Conservation (phyloP, 2,329 filamentous ascomycete species). For the Arthrobotrys conoides region DNA sequence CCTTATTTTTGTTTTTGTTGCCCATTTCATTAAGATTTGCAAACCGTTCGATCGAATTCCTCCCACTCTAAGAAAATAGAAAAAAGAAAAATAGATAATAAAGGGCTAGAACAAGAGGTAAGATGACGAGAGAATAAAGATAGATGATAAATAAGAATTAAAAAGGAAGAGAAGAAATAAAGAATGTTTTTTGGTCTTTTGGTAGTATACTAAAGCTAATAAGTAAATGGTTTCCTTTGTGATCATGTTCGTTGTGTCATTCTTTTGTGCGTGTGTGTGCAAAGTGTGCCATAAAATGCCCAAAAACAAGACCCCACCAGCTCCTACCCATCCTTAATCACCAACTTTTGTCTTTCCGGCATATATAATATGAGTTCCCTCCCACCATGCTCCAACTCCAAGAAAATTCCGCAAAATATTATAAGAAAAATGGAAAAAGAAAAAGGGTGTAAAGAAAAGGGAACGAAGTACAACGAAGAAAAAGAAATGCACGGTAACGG, state of each 20-base stretch:
- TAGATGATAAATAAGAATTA: slow-evolving; percentile 3
- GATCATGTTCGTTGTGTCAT: slow-evolving; percentile 27
- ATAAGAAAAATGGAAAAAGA: slow-evolving; percentile 19
- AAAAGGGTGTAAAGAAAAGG: not conserved
- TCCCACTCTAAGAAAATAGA: slow-evolving; percentile 9
- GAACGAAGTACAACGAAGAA: slow-evolving; percentile 33
- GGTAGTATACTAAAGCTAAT: slow-evolving; percentile 15
- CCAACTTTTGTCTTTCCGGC: slow-evolving; percentile 61
- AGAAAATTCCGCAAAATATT: slow-evolving; percentile 39
- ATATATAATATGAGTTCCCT: slow-evolving; percentile 60
- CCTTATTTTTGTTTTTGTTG: not conserved
- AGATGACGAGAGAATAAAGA: not conserved
- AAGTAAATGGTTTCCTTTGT: slow-evolving; percentile 24
- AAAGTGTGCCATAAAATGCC: slow-evolving; percentile 25
- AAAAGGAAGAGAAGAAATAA: slow-evolving; percentile 5
- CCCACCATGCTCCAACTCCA: slow-evolving; percentile 61
- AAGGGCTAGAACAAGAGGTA: not conserved
- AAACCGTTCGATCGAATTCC: slow-evolving; percentile 9
- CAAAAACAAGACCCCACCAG: slow-evolving; percentile 49
- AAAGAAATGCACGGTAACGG: slow-evolving; percentile 4
- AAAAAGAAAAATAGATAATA: not conserved
- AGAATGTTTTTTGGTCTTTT: slow-evolving; percentile 30
- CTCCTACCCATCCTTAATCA: slow-evolving; percentile 51
- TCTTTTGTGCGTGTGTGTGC: slow-evolving; percentile 30
- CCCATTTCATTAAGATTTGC: not conserved